These are phyloP conservation scores for Apiospora sp. DNA, from an alignment of 2,329 filamentous ascomycete genomes.

Conservation along the genomic window DNA sequence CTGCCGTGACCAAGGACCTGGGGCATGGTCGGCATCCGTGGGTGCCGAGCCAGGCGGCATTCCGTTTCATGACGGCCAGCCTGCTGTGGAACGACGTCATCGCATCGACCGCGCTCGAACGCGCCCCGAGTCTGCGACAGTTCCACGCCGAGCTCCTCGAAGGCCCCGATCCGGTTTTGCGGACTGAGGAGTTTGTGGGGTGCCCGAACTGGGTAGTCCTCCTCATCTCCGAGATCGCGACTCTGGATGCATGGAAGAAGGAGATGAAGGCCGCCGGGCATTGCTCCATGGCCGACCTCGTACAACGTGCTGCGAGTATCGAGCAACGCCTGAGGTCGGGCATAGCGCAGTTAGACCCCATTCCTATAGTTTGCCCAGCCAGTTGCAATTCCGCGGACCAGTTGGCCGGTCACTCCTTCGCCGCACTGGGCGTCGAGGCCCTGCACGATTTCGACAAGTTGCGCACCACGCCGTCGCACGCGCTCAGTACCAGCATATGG, in stretches of 20 bases:
- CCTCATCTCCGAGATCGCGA: constrained; percentile 61
- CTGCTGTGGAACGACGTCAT: constrained; percentile 60
- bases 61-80: constrained; percentile 55
- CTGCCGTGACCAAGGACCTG: constrained; percentile 26
- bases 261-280: constrained; percentile 56
- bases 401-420: constrained; percentile 30
- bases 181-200: constrained; percentile 61
- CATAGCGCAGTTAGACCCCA: constrained; percentile 28
- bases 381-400: constrained; percentile 32
- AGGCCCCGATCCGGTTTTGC: constrained; percentile 45
- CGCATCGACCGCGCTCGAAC: constrained; percentile 54
- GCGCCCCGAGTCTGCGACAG: constrained; percentile 49
- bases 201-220: constrained; percentile 65
- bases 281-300: constrained; percentile 48
- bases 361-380: constrained; percentile 21
- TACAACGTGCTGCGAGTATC: constrained; percentile 33
- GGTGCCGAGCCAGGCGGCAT: constrained; percentile 55
- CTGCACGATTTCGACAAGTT: constrained; percentile 26
- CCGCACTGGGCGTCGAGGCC: constrained; percentile 30
- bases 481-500: constrained; percentile 39
- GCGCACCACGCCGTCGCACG: constrained; percentile 28
- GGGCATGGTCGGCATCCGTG: constrained; percentile 45
- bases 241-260: constrained; percentile 64
- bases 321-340: constrained; percentile 29
- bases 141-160: constrained; percentile 51